These are phyloP conservation scores for Blepharisma stoltei DNA, from an alignment of 73 alveolate species.

Conservation along the genomic window DNA sequence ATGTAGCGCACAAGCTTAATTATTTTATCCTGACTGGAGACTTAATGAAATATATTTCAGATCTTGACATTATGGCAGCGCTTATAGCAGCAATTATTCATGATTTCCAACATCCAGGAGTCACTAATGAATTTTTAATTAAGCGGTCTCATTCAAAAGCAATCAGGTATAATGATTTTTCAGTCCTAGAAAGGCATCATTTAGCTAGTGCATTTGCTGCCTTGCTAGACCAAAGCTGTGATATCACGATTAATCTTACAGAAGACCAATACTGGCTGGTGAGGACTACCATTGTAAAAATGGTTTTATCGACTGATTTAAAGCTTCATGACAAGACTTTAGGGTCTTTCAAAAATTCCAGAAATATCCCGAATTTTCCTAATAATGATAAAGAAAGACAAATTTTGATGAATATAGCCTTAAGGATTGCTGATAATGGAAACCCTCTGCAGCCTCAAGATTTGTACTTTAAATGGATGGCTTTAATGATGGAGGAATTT, in stretches of 20 bases:
- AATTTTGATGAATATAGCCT: slow-evolving; percentile 43
- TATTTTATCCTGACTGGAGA: slow-evolving; percentile 62
- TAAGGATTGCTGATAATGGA: slow-evolving; percentile 58
- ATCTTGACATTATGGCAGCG: slow-evolving; percentile 65
- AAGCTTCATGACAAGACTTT: slow-evolving; percentile 53
- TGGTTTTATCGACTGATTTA: slow-evolving; percentile 85
- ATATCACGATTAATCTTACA: slow-evolving; percentile 67
- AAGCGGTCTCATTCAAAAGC: slow-evolving; percentile 80
- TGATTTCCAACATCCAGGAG: slow-evolving; percentile 92
- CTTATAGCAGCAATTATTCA: slow-evolving; percentile 66
- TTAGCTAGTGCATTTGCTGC: slow-evolving; percentile 79
- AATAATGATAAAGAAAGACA: slow-evolving; percentile 64
- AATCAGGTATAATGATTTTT: slow-evolving; percentile 77
- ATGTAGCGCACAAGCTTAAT: slow-evolving; percentile 53
- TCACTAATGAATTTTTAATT: slow-evolving; percentile 72
- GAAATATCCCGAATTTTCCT: slow-evolving; percentile 56
- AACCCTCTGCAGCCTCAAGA: slow-evolving; percentile 55
- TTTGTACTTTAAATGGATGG: slow-evolving; percentile 69
- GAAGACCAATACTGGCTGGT: slow-evolving; percentile 66
- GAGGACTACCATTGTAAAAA: slow-evolving; percentile 72
- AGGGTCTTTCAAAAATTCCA: slow-evolving; percentile 45
- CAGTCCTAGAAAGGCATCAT: slow-evolving; percentile 87
- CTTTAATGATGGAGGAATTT: slow-evolving; percentile 76
- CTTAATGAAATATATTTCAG: slow-evolving; percentile 56
- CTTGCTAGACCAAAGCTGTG: slow-evolving; percentile 62